Conservation (phyloP, 495 filamentous ascomycete species). For the Tirmania nivea region DNA sequence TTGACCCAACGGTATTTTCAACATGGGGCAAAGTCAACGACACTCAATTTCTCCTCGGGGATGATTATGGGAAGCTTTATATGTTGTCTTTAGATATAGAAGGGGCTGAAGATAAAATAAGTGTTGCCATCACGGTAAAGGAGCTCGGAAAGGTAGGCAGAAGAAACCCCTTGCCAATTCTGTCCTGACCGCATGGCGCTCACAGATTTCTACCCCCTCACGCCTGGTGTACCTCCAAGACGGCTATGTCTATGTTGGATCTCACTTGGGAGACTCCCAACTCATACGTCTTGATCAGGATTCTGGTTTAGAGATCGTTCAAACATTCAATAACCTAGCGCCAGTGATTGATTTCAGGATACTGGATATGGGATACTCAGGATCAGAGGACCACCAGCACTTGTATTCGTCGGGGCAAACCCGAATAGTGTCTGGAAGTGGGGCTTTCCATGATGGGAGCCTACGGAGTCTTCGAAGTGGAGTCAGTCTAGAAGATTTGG, state of each 20-base stretch:
- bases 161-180: too few species aligned
- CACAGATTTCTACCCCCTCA: constrained; percentile 43
- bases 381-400: constrained; percentile 35
- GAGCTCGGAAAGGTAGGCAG: too few species aligned
- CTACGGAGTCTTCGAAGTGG: constrained; percentile 77
- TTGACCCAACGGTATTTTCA: constrained; percentile 59
- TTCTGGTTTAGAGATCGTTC: constrained; percentile 37
- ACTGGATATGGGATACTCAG: constrained; percentile 79
- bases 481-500: constrained; percentile 77
- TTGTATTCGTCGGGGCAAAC: constrained; percentile 70
- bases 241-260: constrained; percentile 62
- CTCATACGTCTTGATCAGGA: constrained; percentile 36
- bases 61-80: constrained; percentile 70
- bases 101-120: not conserved
- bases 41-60: constrained; percentile 62
- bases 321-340: constrained; percentile 65
- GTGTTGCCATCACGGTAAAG: too few species aligned
- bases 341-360: constrained; percentile 83
- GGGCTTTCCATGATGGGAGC: constrained; percentile 66
- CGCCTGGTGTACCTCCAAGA: constrained; percentile 59
- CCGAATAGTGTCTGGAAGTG: constrained; percentile 77
- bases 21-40: constrained; percentile 70
- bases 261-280: constrained; percentile 82
- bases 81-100: constrained; percentile 21
- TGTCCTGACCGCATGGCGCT: too few species aligned